Evolutionary conservation across 345 rosid species (phyloP).

Genomic region (Populus nigra): DNA sequence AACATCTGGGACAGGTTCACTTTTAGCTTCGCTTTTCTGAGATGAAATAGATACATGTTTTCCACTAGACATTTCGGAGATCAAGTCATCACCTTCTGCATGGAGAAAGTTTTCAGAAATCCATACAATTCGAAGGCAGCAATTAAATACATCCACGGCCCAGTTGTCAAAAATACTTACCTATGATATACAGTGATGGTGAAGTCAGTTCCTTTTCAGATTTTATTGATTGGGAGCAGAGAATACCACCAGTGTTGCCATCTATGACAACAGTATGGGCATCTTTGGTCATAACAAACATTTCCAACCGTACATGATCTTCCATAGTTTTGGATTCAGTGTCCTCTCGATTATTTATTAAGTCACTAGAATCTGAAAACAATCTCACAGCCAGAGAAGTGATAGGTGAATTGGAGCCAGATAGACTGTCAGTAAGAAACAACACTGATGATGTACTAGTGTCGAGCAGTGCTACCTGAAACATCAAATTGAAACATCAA

Average conservation of each 20-base stretch:
- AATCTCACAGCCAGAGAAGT: slow-evolving; percentile 49
- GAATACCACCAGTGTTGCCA: slow-evolving; percentile 46
- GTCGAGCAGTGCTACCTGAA: slow-evolving; percentile 87
- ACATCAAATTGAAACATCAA: slow-evolving; percentile 11
- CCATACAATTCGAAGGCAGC: slow-evolving; percentile 6
- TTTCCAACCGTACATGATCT: slow-evolving; percentile 32
- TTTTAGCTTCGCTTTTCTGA: slow-evolving; percentile 34
- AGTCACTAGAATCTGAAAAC: slow-evolving; percentile 30
- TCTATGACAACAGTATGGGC: slow-evolving; percentile 55
- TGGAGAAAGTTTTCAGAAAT: slow-evolving; percentile 22
- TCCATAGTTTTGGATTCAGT: slow-evolving; percentile 28
- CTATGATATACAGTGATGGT: slow-evolving; percentile 62
- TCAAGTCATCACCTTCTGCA: slow-evolving; percentile 47
- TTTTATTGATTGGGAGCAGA: slow-evolving; percentile 39
- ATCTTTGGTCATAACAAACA: slow-evolving; percentile 61
- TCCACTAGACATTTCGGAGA: slow-evolving; percentile 34
- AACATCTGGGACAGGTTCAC: slow-evolving; percentile 28
- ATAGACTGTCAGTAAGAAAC: slow-evolving; percentile 56
- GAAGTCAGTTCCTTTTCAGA: slow-evolving; percentile 44
- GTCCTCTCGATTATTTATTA: slow-evolving; percentile 30
- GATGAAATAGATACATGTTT: slow-evolving; percentile 19
- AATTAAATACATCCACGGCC: slow-evolving; percentile 8
- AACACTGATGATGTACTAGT: slow-evolving; percentile 49
- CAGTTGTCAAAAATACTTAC: slow-evolving; percentile 36
- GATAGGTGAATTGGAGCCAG: slow-evolving; percentile 51